These are phyloP conservation scores for Aspergillus homomorphus DNA, from an alignment of 495 filamentous ascomycete genomes.

Conservation along the genomic window DNA sequence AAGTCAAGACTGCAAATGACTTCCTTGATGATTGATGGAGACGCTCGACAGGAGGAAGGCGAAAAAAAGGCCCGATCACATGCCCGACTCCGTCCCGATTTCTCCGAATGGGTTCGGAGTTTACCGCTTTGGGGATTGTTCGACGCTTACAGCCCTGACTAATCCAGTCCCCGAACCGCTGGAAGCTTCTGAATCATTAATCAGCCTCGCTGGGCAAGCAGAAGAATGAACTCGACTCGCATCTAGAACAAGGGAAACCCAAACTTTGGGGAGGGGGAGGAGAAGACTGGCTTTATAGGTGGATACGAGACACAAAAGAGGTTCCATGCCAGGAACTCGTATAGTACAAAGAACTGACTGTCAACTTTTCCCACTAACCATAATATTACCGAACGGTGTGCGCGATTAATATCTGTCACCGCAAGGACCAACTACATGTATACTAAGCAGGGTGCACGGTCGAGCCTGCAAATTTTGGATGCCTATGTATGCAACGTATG, in stretches of 20 bases:
- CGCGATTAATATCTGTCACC: not conserved
- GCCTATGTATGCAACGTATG: too few relatives aligned
- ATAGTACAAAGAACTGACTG: too few relatives aligned
- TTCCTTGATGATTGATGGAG: not conserved
- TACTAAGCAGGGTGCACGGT: not conserved
- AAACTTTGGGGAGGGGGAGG: too few relatives aligned
- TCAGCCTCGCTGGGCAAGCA: not conserved
- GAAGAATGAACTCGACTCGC: too few relatives aligned
- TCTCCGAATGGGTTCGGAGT: not conserved
- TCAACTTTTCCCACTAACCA: too few relatives aligned
- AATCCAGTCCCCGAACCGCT: not conserved
- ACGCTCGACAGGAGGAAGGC: not conserved
- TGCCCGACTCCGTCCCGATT: not conserved
- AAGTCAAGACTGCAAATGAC: not conserved
- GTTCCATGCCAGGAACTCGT: too few relatives aligned
- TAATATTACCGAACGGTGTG: not conserved
- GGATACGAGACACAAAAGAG: too few relatives aligned
- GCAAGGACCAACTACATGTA: not conserved
- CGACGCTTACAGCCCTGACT: not conserved
- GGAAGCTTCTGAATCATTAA: not conserved
- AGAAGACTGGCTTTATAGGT: not conserved
- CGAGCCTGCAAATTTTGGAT: not conserved
- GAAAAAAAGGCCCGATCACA: not conserved
- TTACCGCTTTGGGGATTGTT: not conserved
- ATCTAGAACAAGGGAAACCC: too few relatives aligned